A percentile compares a stretch with the other conserved stretches of the same genome.
These are phyloP conservation scores for Microbotryum silenes-acaulis DNA, from an alignment of 1,284 basidiomycete species.

Conservation along the genomic window DNA sequence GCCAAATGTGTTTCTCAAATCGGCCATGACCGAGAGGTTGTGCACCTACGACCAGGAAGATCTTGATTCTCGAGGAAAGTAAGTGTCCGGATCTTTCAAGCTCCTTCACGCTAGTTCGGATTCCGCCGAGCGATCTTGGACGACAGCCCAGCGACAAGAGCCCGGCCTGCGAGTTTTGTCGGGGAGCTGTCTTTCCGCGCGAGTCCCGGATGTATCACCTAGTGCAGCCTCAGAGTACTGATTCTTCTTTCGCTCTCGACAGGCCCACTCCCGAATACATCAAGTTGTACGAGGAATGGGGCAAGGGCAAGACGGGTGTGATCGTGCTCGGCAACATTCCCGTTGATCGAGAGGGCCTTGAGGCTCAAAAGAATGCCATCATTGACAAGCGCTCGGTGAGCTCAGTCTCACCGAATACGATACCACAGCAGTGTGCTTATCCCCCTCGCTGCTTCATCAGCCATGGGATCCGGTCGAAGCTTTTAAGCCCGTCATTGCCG, in stretches of 20 bases:
- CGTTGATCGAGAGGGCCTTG: constrained; percentile 33
- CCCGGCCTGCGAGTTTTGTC: not conserved
- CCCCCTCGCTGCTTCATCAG: not conserved
- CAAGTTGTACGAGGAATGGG: constrained; percentile 39
- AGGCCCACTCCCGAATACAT: constrained; percentile 33
- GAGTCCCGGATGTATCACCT: not conserved
- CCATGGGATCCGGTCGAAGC: constrained; percentile 37
- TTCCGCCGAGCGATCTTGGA: not conserved
- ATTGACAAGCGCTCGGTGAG: constrained; percentile 32
- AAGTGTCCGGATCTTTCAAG: too few relatives aligned
- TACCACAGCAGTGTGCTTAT: not conserved
- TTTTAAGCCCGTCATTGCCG: constrained; percentile 40
- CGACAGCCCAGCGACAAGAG: too few relatives aligned
- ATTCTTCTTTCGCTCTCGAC: not conserved
- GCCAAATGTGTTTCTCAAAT: constrained; percentile 29
- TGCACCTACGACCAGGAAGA: constrained; percentile 34
- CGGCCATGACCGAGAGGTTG: constrained; percentile 41
- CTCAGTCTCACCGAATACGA: too few relatives aligned
- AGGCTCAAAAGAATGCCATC: constrained; percentile 38
- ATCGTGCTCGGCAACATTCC: constrained; percentile 39
- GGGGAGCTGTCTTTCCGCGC: constrained; percentile 27
- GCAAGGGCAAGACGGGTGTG: constrained; percentile 38
- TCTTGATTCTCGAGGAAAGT: not conserved
- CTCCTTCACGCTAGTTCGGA: too few relatives aligned
- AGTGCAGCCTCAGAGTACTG: not conserved